phyloP scores from a whole-genome alignment of 1,284 basidiomycete genomes.

The Fomitopsis betulina region DNA sequence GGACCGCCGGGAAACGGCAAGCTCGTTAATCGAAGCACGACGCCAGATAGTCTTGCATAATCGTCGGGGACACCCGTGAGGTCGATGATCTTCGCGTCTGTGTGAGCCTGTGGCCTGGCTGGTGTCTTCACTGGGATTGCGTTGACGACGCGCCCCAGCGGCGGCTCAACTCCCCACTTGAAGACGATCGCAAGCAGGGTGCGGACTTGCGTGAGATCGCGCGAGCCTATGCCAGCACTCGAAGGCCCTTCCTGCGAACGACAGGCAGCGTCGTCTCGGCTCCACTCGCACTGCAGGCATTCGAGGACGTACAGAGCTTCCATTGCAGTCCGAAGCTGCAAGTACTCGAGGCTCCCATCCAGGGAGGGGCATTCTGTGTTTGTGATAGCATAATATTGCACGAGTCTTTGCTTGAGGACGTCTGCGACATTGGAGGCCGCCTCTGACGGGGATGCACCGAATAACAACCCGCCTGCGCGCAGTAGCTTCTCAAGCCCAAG shows the following conservation, averaged over 20 bases:
- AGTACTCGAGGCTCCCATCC: constrained; percentile 32
- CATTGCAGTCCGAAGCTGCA: constrained; percentile 50
- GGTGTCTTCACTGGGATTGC: constrained; percentile 36
- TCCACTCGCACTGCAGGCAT: constrained; percentile 43
- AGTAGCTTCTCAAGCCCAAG: constrained; percentile 4
- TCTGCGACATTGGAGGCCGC: constrained; percentile 29
- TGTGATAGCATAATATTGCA: constrained; percentile 34
- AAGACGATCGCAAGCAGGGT: constrained; percentile 64
- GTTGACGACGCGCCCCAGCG: constrained; percentile 39
- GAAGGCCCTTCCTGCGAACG: constrained; percentile 12
- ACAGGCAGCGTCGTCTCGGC: constrained; percentile 14
- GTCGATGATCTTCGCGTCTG: constrained; percentile 36
- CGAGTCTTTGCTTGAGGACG: constrained; percentile 36
- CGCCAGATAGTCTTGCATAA: constrained; percentile 36
- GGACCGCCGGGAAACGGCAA: constrained; percentile 50
- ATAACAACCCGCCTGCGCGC: constrained; percentile 12
- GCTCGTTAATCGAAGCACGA: constrained; percentile 39
- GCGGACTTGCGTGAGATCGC: constrained; percentile 56
- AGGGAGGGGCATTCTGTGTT: constrained; percentile 12
- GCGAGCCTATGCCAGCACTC: constrained; percentile 9
- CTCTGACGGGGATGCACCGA: constrained; percentile 12
- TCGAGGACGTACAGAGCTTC: constrained; percentile 52
- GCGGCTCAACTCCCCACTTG: constrained; percentile 61
- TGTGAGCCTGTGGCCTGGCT: constrained; percentile 11
- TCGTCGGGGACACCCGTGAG: constrained; percentile 38